Base-by-base conservation (phyloP, 2,329 filamentous ascomycete species). In the Bipolaris oryzae region DNA sequence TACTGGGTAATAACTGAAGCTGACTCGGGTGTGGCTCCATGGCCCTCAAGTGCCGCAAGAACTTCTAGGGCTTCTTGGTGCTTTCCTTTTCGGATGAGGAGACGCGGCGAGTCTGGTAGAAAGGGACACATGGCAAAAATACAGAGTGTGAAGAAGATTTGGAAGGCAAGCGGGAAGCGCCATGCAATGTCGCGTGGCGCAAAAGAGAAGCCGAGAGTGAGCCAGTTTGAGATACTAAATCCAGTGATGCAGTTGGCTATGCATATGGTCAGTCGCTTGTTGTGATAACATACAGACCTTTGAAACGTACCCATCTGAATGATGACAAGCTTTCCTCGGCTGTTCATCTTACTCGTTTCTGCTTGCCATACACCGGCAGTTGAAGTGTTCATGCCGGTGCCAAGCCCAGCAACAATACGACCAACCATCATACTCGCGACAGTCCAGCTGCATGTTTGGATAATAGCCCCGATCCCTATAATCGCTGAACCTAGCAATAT, bases 81-180 rank as follows among this genome's bases (percentile, higher is more conserved):
- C 53, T 69, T 70, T 3, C 83, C 84, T 20, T 81, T 82, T 1
- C 85, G 75, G 18, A 86, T 80, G 28, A 85, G 73, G 0, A 82
- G 79, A 45, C 85, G 70, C 3, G 82, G 60, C 64, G 73, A 70
- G 74, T 79, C 64, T 49, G 76, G 75, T 60, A 61, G 74, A 65
- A 69, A 75, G 31, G 82, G 82, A 37, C 76, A 58, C 71, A 78
- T 66, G 82, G 84, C 31, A 81, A 71, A 84, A 2, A 87, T 76
- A 57, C 81, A 79, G 0, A 86, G 83, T 0, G 83, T 84, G 58
- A 87, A 85, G 49, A 88, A 78, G 0, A 85, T 82, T 0, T 84
- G 82, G 2, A 86, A 66, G 0, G 84, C 81, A 1, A 84, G 84
- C 0, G 85, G 82, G n/a, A 88, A 74, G 1, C 74, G 65, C 73